Evolutionary conservation across 2,329 filamentous ascomycete species (phyloP), one percentile per base, ranked within the genome.

Genomic region (Ophiostoma ulmi): DNA sequence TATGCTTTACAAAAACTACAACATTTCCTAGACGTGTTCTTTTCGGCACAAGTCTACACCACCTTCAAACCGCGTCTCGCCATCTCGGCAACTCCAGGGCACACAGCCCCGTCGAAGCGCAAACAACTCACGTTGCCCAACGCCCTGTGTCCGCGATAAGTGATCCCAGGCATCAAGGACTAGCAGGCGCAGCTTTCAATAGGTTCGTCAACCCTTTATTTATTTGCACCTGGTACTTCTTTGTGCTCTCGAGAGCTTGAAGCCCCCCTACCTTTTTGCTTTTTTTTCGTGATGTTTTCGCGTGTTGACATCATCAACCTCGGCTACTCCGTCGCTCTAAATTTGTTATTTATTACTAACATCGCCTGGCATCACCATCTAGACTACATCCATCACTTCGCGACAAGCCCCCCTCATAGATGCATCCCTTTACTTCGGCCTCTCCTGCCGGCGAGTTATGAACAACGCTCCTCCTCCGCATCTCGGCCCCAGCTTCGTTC

Each of bases 401-500:
- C 65, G 65, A 67, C 65, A 67, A 5, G 3, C 58, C 8, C 55
- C n/a, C 55, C 35, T 17, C 36, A 41, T 73, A 70, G 36, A 74
- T 73, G 73, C 66, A 65, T 69, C 58, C 68, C 64, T 66, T n/a
- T n/a, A 8, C 31, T 22, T 55, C 41, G 20, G 44, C 63, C 26
- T 69, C 41, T 38, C 58, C 67, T 44, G 55, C 48, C 70, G 36
- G 67, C 73, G 68, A 73, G 70, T 70, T 68, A 85, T 85, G 83
- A 85, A 84, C 75, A 82, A 77, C 77, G 81, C 82, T 74, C 72
- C 58, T 22, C 69, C 73, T 39, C 80, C 79, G 72, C 78, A 81
- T 71, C 81, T 83, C 77, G 78, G 78, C 75, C 79, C 76, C 77
- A 79, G 77, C 72, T 84, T 82, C 78, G 82, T 84, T 75, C 81